Percentiles rank a stretch among this genome's conserved stretches.
Conservation (phyloP, 2,329 filamentous ascomycete species). For the Cladosporium cucumerinum region DNA sequence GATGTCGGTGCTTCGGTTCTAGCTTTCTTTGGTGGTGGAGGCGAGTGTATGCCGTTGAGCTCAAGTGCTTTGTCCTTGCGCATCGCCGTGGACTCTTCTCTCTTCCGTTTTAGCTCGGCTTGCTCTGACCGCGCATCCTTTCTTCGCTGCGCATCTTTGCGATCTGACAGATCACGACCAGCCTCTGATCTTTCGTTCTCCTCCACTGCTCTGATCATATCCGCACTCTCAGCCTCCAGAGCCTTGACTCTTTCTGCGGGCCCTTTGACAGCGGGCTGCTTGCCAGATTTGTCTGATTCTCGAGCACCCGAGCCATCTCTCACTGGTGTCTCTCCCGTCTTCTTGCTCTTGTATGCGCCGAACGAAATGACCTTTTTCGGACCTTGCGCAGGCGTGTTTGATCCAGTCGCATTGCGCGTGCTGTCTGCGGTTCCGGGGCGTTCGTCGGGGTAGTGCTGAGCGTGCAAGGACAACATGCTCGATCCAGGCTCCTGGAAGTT, state of each 20-base stretch:
- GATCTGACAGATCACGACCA: background rate
- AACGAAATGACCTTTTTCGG: slow-evolving; percentile 62
- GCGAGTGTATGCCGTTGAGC: background rate
- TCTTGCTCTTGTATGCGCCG: slow-evolving; percentile 59
- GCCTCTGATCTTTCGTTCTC: slow-evolving; percentile 22
- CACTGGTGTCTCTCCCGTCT: slow-evolving; percentile 38
- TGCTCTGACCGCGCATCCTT: slow-evolving; percentile 17
- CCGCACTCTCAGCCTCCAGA: slow-evolving; percentile 27
- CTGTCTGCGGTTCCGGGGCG: slow-evolving; percentile 32
- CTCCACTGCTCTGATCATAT: slow-evolving; percentile 30
- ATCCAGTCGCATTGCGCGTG: slow-evolving; percentile 11
- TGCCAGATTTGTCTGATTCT: slow-evolving; percentile 19
- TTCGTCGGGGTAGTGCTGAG: slow-evolving; percentile 28
- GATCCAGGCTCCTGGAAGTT: slow-evolving; percentile 54
- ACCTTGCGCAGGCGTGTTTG: slow-evolving; percentile 18
- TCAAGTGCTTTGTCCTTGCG: background rate
- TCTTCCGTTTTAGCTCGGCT: slow-evolving; percentile 30
- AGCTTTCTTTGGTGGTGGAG: background rate
- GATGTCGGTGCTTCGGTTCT: background rate
- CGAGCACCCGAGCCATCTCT: background rate
- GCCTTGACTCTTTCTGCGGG: slow-evolving; percentile 31
- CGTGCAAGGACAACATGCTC: slow-evolving; percentile 29
- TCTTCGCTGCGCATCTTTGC: background rate
- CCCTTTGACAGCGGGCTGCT: slow-evolving; percentile 32
- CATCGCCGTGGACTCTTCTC: slow-evolving; percentile 11